These are phyloP conservation scores for Sisymbrium irio DNA, from an alignment of 345 rosid genomes.

Conservation along the genomic window DNA sequence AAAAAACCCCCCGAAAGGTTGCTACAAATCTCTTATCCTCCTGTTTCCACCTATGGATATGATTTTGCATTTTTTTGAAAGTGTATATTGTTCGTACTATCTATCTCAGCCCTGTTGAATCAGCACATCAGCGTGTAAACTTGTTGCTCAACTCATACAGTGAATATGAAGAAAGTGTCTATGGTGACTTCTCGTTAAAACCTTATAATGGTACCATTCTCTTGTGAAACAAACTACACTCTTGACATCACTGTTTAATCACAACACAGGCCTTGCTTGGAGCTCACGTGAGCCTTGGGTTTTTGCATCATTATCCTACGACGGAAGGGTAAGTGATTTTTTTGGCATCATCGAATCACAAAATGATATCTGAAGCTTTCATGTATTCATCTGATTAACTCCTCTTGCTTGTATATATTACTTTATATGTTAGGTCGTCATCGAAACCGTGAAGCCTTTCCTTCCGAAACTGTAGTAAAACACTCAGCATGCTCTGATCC, in stretches of 20 bases:
- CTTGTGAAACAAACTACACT: conserved; percentile 3
- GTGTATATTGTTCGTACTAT: not conserved
- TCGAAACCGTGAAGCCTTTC: conserved; percentile 64
- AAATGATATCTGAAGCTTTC: not conserved
- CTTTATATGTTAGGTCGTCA: conserved; percentile 47
- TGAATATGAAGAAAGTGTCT: conserved; percentile 88
- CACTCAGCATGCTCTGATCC: conserved; percentile 1
- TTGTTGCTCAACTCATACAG: conserved; percentile 62
- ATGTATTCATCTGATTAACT: not conserved
- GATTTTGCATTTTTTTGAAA: conserved; percentile 17
- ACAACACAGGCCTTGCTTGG: conserved; percentile 77
- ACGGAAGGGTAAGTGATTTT: conserved; percentile 73
- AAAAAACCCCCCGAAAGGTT: conserved; percentile 52
- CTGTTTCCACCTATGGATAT: not conserved
- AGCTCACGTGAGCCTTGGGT: conserved; percentile 86
- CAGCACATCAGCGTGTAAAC: conserved; percentile 37
- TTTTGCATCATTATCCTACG: conserved; percentile 86
- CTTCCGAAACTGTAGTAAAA: conserved; percentile 40
- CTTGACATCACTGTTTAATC: conserved; percentile 6
- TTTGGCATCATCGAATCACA: not conserved
- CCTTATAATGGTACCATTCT: not conserved
- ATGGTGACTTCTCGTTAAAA: conserved; percentile 46
- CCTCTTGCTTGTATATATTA: conserved; percentile 11
- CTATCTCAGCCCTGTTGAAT: conserved; percentile 41
- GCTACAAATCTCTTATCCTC: conserved; percentile 10